phyloP scores from a whole-genome alignment of 2,329 filamentous ascomycete genomes.

The Aureobasidium uvarum region DNA sequence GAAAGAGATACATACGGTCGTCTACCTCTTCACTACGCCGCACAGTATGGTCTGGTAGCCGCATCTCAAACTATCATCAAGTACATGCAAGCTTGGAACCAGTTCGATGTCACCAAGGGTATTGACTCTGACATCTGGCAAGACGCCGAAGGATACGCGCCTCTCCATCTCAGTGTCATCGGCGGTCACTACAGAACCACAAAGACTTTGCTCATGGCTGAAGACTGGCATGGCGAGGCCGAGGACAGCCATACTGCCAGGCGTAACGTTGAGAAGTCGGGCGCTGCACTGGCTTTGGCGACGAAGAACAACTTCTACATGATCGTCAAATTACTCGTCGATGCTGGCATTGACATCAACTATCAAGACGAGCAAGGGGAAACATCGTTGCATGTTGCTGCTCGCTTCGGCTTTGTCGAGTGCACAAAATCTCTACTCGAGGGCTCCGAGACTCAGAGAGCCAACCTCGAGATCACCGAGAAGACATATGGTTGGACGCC shows the following conservation, averaged over 20 bases:
- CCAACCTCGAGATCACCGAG: constrained; percentile 73
- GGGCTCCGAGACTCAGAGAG: constrained; percentile 67
- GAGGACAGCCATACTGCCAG: constrained; percentile 59
- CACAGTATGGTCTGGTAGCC: constrained; percentile 91
- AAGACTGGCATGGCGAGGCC: constrained; percentile 68
- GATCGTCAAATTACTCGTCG: constrained; percentile 83
- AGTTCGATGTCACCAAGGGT: constrained; percentile 79
- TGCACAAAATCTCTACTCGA: constrained; percentile 75
- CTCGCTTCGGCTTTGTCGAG: constrained; percentile 78
- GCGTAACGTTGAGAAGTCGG: constrained; percentile 74
- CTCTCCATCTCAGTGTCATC: constrained; percentile 87
- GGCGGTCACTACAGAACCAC: constrained; percentile 88
- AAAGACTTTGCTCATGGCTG: constrained; percentile 72
- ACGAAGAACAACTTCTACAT: constrained; percentile 81
- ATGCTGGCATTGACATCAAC: constrained; percentile 89
- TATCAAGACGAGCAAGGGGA: constrained; percentile 89
- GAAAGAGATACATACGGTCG: constrained; percentile 76
- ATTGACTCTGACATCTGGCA: constrained; percentile 90
- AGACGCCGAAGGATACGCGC: constrained; percentile 86
- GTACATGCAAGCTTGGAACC: constrained; percentile 83
- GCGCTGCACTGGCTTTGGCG: constrained; percentile 81
- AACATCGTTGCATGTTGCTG: constrained; percentile 87
- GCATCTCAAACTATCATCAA: constrained; percentile 84
- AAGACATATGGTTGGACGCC: constrained; percentile 91
- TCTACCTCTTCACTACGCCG: constrained; percentile 86